Conservation (phyloP, 352 stramenopile species). For the Globisporangium splendens region DNA sequence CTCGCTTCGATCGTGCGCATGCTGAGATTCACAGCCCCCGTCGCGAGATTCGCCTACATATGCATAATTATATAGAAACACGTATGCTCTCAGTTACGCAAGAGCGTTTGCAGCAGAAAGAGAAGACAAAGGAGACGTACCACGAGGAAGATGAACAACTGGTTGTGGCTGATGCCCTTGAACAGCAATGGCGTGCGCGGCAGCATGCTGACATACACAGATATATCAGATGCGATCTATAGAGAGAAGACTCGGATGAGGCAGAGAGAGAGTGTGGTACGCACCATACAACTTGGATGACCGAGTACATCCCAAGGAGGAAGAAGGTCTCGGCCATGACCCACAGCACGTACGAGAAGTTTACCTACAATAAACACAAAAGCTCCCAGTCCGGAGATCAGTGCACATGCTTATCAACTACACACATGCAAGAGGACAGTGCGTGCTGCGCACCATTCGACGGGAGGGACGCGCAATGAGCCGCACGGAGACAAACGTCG, state of each 20-base stretch:
- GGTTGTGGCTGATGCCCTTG: conserved; percentile 73
- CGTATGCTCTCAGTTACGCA: neutral
- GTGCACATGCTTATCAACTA: too few species aligned
- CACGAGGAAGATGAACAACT: conserved; percentile 82
- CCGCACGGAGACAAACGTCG: conserved; percentile 52
- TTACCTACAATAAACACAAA: conserved; percentile 33
- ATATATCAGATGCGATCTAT: neutral
- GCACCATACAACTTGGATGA: conserved; percentile 63
- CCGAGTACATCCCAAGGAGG: conserved; percentile 52
- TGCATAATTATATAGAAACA: neutral
- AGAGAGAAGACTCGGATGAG: too few species aligned
- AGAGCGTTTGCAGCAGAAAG: too few species aligned
- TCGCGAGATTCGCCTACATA: conserved; percentile 70
- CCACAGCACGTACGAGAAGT: conserved; percentile 80
- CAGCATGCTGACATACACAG: conserved; percentile 37
- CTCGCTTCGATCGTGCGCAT: conserved; percentile 79
- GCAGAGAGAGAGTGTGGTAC: neutral
- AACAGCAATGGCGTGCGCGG: conserved; percentile 65
- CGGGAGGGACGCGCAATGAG: conserved; percentile 62
- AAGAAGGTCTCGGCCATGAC: conserved; percentile 60
- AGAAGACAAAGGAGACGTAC: conserved; percentile 22
- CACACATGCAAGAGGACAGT: neutral
- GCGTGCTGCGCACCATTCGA: conserved; percentile 46
- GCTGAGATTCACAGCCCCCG: conserved; percentile 69
- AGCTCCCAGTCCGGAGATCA: neutral